Conservation (phyloP, 768 basidiomycete species). For the Trichaptum fuscoviolaceum region DNA sequence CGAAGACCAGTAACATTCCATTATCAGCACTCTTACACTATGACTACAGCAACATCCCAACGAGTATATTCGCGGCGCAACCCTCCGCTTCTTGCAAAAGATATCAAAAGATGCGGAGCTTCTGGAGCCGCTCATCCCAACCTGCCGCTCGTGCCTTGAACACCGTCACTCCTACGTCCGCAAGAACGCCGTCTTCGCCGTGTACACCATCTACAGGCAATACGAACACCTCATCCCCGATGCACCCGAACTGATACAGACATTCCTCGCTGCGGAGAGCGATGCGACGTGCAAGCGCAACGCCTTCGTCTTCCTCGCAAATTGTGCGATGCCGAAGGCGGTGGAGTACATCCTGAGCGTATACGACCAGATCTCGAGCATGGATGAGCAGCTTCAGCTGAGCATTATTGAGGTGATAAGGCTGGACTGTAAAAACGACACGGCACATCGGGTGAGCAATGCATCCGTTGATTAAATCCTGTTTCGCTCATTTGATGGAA, state of each 20-base stretch:
- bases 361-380: slow-evolving; percentile 71
- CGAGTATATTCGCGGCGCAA: slow-evolving; percentile 98
- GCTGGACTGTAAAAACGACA: slow-evolving; percentile 82
- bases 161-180: slow-evolving; percentile 97
- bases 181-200: slow-evolving; percentile 96
- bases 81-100: slow-evolving; percentile 93
- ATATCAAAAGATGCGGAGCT: slow-evolving; percentile 89
- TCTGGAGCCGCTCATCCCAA: slow-evolving; percentile 92
- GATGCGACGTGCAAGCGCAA: slow-evolving; percentile 97
- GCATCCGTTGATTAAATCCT: not conserved
- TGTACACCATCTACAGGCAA: slow-evolving; percentile 91
- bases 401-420: slow-evolving; percentile 91
- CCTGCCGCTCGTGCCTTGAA: slow-evolving; percentile 89
- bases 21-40: slow-evolving; percentile 5
- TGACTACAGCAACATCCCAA: slow-evolving; percentile 89
- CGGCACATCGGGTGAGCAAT: slow-evolving; percentile 66
- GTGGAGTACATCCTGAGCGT: slow-evolving; percentile 86
- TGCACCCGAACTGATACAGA: slow-evolving; percentile 91
- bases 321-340: slow-evolving; percentile 82
- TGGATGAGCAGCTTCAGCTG: slow-evolving; percentile 96
- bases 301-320: slow-evolving; percentile 90
- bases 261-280: slow-evolving; percentile 92
- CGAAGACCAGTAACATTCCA: not conserved
- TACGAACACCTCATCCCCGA: slow-evolving; percentile 95
- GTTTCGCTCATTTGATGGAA: slow-evolving; percentile 9